Evolutionary conservation across 208 protist genomes (phyloP), one percentile per base, ranked within the genome.

Genomic region (Acanthamoeba royreba): DNA sequence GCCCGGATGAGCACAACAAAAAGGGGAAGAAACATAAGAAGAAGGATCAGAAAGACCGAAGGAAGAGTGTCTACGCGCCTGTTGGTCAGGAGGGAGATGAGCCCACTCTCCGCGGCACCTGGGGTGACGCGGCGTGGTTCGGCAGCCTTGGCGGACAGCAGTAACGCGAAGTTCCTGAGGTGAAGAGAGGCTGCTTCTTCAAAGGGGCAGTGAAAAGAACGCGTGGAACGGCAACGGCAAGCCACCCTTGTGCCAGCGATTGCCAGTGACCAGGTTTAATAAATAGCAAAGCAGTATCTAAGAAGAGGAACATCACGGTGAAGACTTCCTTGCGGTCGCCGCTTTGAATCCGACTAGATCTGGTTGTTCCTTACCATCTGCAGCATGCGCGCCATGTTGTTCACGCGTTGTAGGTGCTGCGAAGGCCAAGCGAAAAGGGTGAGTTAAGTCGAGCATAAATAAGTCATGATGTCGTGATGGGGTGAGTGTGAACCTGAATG

Each of bases 281-380:
- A n/a, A n/a, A n/a, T n/a, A n/a, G n/a, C n/a, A n/a, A n/a, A n/a
- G n/a, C n/a, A n/a, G n/a, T n/a, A n/a, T n/a, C n/a, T n/a, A n/a
- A n/a, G n/a, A n/a, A n/a, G n/a, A n/a, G n/a, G n/a, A n/a, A n/a
- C n/a, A n/a, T n/a, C n/a, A n/a, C n/a, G n/a, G n/a, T n/a, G n/a
- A n/a, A n/a, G n/a, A n/a, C n/a, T n/a, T n/a, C n/a, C n/a, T n/a
- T n/a, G n/a, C n/a, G n/a, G n/a, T n/a, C n/a, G n/a, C n/a, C n/a
- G n/a, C n/a, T n/a, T n/a, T n/a, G n/a, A n/a, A n/a, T n/a, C n/a
- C n/a, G n/a, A n/a, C 35, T 63, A 89, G 47, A 89, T 89, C 33
- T 89, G 81, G 81, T 89, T 89, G 81, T 89, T 89, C 17, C 81
- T 35, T 19, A 89, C 81, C 81, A 89, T 89, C 19, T 89, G 81